Evolutionary conservation across 371 early-diverging fungal species (phyloP).

Genomic region (Mucor sp.): DNA sequence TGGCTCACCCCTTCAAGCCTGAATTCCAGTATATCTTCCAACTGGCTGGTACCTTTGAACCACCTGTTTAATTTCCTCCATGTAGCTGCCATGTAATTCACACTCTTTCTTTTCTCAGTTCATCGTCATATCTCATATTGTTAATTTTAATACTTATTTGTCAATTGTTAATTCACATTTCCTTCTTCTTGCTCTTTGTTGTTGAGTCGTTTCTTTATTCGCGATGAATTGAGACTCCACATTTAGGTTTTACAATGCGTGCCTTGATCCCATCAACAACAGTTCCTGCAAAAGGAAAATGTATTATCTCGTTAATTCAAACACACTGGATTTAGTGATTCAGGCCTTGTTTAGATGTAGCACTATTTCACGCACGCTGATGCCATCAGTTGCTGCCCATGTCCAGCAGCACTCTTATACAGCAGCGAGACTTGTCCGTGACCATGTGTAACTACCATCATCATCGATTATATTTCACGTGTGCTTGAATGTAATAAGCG

Average conservation of each 20-base stretch:
- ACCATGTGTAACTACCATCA: not conserved
- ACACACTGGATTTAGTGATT: not conserved
- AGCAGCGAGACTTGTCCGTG: not conserved
- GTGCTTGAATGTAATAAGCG: not conserved
- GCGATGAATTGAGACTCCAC: not conserved
- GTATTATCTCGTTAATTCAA: not conserved
- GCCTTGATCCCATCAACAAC: not conserved
- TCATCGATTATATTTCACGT: not conserved
- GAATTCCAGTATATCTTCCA: slow-evolving; percentile 49
- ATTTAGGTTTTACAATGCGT: not conserved
- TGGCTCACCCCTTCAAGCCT: slow-evolving; percentile 51
- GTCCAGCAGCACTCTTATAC: not conserved
- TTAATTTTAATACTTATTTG: not conserved
- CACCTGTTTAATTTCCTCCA: slow-evolving; percentile 18
- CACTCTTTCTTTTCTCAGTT: not conserved
- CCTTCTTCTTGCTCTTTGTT: no score
- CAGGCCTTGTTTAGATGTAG: not conserved
- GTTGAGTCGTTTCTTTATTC: no score
- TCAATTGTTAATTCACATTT: no score
- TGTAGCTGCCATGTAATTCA: not conserved
- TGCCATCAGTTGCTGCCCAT: not conserved
- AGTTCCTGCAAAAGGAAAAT: not conserved
- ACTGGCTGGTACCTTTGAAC: slow-evolving; percentile 25
- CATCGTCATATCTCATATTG: not conserved
- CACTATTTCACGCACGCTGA: not conserved